These are phyloP conservation scores for Boechera retrofracta DNA, from an alignment of 345 rosid genomes.

Conservation along the genomic window DNA sequence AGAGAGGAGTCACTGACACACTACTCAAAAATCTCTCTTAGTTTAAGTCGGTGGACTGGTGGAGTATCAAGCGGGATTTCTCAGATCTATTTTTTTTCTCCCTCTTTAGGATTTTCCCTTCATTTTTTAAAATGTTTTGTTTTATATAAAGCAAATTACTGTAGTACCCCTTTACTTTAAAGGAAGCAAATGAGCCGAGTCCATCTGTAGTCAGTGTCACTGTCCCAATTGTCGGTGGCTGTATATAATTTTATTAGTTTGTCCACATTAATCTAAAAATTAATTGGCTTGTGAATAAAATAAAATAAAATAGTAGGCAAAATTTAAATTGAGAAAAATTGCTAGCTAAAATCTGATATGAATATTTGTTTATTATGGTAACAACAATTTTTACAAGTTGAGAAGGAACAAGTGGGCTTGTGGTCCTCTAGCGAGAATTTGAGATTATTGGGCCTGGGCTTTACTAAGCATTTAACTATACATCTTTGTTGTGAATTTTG, in stretches of 20 bases:
- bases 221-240: slow-evolving; percentile 12
- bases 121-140: neutral
- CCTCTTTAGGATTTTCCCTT: neutral
- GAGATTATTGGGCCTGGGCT: slow-evolving; percentile 16
- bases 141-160: slow-evolving; percentile 1
- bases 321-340: neutral
- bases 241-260: neutral
- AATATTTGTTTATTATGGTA: neutral
- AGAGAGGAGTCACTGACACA: slow-evolving; percentile 31
- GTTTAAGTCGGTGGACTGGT: slow-evolving; percentile 47
- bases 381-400: neutral
- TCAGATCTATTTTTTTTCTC: slow-evolving; percentile 29
- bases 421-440: no score
- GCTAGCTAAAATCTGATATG: neutral
- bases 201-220: neutral
- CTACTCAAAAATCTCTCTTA: neutral
- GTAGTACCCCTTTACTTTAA: neutral
- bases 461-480: neutral
- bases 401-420: neutral
- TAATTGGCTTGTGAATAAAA: neutral
- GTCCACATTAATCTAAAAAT: neutral
- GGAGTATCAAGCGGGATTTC: slow-evolving; percentile 46
- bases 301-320: neutral
- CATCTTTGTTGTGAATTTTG: neutral
- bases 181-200: neutral